Base-by-base conservation (phyloP, 805 yeast genomes). In the Candida corydali region DNA sequence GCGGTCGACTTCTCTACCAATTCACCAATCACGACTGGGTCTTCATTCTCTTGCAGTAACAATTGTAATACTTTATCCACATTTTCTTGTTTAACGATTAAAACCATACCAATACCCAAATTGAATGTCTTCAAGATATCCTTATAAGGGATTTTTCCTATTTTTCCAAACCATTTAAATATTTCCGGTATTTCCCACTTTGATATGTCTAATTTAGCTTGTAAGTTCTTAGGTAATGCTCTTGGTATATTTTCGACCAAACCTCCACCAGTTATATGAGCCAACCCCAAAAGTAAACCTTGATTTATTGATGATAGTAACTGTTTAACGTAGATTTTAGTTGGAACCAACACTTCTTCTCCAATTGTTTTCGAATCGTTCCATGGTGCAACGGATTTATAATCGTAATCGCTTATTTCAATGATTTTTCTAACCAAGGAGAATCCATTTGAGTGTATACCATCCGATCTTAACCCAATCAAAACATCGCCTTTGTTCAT, bases 211-310 rank as follows among this genome's bases (percentile, higher is more conserved):
- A 93, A 76, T 46, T 69, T 70, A 10, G 97, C 98, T 51, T 82
- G 80, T 43, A 93, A 68, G 49, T 78, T 62, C 40, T 76, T 64
- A 40, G 98, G 98, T 43, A 93, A 70, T 14, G 95, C 93, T 58
- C 99, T 79, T 37, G 99, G 99, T 40, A 91, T 80, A 62, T 93
- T 93, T 63, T 93, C 99, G 19, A 93, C 82, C 37, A 93, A 71
- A 36, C 99, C 99, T 60, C 99, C 99, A 43, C 99, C 99, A 17
- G 99, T 93, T 54, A 93, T 93, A 55, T 93, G 95, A 2, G 98
- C 96, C 55, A 93, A 73, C 41, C 97, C 99, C 38, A 88, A 70
- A 32, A 91, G 56, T 39, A 84, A 64, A 23, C 73, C 80, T 51
- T 82, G 70, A 50, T 73, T 75, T 44, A 89, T 73, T 2, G 86